Evolutionary conservation across 2,329 filamentous ascomycete genomes (phyloP).

Genomic region (Bipolaris bicolor): DNA sequence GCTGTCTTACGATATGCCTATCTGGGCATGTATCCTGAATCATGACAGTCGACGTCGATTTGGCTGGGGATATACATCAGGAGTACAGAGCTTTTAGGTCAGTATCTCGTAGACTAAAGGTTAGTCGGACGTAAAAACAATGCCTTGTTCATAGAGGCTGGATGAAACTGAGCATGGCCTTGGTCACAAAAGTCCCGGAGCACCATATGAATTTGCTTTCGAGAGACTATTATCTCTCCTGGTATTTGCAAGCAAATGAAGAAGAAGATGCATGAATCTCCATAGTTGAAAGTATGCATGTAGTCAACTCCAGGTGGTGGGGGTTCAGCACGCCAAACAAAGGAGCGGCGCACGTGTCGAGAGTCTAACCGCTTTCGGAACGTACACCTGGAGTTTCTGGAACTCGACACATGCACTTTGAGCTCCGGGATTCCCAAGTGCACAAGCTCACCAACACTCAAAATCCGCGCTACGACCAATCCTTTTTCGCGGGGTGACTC

Average conservation of each 20-base stretch:
- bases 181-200: too few relatives aligned
- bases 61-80: too few relatives aligned
- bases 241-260: not conserved
- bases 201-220: too few relatives aligned
- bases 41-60: too few relatives aligned
- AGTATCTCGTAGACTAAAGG: too few relatives aligned
- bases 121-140: too few relatives aligned
- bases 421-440: constrained; percentile 31
- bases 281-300: not conserved
- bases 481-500: constrained; percentile 25
- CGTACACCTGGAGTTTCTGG: constrained; percentile 34
- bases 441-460: constrained; percentile 24
- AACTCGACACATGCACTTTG: constrained; percentile 30
- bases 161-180: too few relatives aligned
- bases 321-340: constrained; percentile 9
- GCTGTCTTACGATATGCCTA: too few relatives aligned
- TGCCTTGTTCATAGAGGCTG: too few relatives aligned
- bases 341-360: constrained; percentile 26
- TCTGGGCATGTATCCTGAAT: too few relatives aligned
- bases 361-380: constrained; percentile 28
- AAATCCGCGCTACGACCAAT: constrained; percentile 27
- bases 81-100: too few relatives aligned
- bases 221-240: not conserved
- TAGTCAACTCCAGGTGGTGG: not conserved
- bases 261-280: not conserved